These are phyloP conservation scores for Collariella sp. DNA, from an alignment of 495 filamentous ascomycete species.

Conservation along the genomic window DNA sequence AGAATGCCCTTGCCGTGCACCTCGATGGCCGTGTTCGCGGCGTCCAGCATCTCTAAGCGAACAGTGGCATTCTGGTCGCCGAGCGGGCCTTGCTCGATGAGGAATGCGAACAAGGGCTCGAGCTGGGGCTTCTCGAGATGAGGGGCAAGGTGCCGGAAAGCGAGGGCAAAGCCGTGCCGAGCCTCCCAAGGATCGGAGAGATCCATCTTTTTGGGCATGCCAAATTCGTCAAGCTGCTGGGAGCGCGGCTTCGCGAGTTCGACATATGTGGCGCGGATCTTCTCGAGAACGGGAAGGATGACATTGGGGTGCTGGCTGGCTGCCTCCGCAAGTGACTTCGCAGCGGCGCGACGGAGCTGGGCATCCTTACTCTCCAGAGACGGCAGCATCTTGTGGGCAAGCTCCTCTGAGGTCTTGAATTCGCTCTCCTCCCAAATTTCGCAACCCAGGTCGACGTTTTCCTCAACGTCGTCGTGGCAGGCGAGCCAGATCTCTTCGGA, in stretches of 20 bases:
- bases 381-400: constrained; percentile 57
- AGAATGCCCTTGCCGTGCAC: constrained; percentile 69
- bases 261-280: constrained; percentile 59
- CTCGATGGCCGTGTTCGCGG: constrained; percentile 72
- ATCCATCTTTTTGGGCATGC: constrained; percentile 82
- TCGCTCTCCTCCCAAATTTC: constrained; percentile 94
- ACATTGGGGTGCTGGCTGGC: constrained; percentile 46
- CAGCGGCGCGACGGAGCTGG: constrained; percentile 75
- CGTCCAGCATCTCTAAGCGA: constrained; percentile 84
- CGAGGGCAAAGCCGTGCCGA: constrained; percentile 76
- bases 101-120: constrained; percentile 68
- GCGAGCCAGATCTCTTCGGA: constrained; percentile 89
- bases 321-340: constrained; percentile 68
- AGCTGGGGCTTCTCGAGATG: constrained; percentile 59
- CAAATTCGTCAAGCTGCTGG: constrained; percentile 79
- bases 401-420: constrained; percentile 55
- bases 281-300: constrained; percentile 44
- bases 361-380: constrained; percentile 71
- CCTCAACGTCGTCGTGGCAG: constrained; percentile 81
- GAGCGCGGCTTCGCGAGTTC: constrained; percentile 71
- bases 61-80: constrained; percentile 70
- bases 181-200: constrained; percentile 81
- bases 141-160: constrained; percentile 70
- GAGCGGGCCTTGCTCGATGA: constrained; percentile 77
- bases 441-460: constrained; percentile 73